Conservation (phyloP, 1,284 basidiomycete genomes). For the Earliella scabrosa region DNA sequence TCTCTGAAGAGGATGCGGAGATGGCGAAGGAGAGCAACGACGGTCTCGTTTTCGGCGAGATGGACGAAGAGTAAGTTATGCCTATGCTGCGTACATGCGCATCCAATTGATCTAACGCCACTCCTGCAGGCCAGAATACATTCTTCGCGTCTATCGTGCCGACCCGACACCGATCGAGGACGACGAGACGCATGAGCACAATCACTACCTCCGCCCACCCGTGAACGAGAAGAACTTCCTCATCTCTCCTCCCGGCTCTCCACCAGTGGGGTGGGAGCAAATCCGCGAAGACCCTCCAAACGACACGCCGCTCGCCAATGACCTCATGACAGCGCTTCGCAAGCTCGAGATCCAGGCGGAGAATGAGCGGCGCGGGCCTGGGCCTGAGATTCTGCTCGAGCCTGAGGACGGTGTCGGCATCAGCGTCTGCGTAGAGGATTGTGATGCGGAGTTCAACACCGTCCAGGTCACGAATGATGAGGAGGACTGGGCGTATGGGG, state of each 20-base stretch:
- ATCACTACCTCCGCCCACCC: conserved; percentile 77
- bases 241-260: conserved; percentile 97
- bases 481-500: conserved; percentile 65
- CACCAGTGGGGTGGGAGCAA: conserved; percentile 96
- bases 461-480: conserved; percentile 32
- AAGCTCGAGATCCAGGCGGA: conserved; percentile 59
- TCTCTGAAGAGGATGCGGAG: conserved; percentile 66
- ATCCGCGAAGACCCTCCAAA: conserved; percentile 94
- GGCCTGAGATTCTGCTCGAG: conserved; percentile 62
- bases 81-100: not conserved
- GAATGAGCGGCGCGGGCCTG: conserved; percentile 36
- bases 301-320: conserved; percentile 82
- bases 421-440: conserved; percentile 76
- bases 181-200: conserved; percentile 42
- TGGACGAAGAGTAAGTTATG: conserved; percentile 50
- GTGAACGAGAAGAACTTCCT: conserved; percentile 91
- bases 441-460: conserved; percentile 32
- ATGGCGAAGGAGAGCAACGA: conserved; percentile 65
- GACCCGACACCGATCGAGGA: conserved; percentile 68
- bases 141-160: conserved; percentile 80
- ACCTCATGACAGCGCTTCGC: conserved; percentile 81
- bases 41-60: conserved; percentile 58
- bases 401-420: conserved; percentile 74
- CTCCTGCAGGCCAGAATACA: conserved; percentile 57
- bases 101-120: no score